A percentile compares a stretch with the other conserved stretches of the same genome.
Conservation (phyloP, 352 stramenopile genomes). For the Phytopythium delawarense region DNA sequence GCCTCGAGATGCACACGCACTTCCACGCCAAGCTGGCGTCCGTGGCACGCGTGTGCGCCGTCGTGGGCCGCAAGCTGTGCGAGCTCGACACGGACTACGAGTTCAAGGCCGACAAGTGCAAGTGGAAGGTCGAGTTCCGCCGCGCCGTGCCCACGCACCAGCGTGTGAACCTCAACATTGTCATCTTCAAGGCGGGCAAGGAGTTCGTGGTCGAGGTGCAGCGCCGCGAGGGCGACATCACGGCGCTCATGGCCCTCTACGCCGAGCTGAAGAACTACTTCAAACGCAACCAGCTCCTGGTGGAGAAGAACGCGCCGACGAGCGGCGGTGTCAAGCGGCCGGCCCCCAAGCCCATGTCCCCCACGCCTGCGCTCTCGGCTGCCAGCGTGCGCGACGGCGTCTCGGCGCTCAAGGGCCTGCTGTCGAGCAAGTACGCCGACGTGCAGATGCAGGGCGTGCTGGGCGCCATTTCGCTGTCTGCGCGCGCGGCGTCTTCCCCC, state of each 20-base stretch:
- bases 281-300: conserved; percentile 66
- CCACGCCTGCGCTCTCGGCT: conserved; percentile 29
- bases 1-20: conserved; percentile 83
- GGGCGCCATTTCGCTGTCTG: conserved; percentile 74
- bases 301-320: conserved; percentile 38
- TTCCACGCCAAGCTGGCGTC: conserved; percentile 82
- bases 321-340: conserved; percentile 57
- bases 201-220: conserved; percentile 77
- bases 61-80: conserved; percentile 78
- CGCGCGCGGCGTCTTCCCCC: conserved; percentile 45
- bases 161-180: conserved; percentile 73
- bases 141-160: conserved; percentile 34
- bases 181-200: conserved; percentile 71
- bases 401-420: conserved; percentile 57
- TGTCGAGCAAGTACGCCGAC: conserved; percentile 75
- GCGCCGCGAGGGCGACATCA: conserved; percentile 77
- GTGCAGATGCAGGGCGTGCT: conserved; percentile 81
- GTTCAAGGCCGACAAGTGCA: conserved; percentile 85
- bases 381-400: conserved; percentile 55
- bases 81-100: conserved; percentile 82
- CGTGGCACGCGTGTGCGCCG: conserved; percentile 68
- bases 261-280: conserved; percentile 73
- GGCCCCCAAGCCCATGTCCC: conserved; percentile 48
- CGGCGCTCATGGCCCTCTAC: conserved; percentile 75
- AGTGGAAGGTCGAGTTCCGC: conserved; percentile 85